These are phyloP conservation scores for Oropetium thomaeum DNA, from an alignment of 176 grass and related monocot genomes.

Conservation along the genomic window DNA sequence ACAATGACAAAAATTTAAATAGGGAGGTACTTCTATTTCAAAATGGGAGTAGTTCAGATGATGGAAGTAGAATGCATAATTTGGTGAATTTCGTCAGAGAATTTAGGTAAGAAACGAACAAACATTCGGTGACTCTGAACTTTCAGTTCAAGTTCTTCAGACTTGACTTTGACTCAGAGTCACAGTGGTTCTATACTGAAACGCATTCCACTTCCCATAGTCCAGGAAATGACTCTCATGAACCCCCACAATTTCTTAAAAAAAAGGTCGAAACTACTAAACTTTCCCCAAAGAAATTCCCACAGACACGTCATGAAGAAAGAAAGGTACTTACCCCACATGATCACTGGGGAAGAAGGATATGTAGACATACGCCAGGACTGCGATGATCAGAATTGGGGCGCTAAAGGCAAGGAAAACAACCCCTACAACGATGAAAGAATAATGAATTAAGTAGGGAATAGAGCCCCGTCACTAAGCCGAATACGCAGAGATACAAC, in stretches of 20 bases:
- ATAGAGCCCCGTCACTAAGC: background rate
- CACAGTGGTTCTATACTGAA: background rate
- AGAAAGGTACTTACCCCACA: conserved; percentile 49
- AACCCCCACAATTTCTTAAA: background rate
- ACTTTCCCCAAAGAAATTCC: background rate
- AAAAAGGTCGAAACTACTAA: background rate
- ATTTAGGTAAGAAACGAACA: background rate
- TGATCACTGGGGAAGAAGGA: conserved; percentile 50
- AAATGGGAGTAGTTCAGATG: background rate
- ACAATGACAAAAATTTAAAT: too few relatives aligned
- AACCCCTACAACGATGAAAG: conserved; percentile 44
- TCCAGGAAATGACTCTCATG: background rate
- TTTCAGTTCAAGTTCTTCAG: background rate
- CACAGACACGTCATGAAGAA: background rate
- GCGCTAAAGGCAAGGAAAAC: conserved; percentile 77
- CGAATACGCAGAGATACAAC: background rate
- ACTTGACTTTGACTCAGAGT: background rate
- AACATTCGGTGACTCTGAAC: background rate
- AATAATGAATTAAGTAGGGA: background rate
- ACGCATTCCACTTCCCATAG: background rate
- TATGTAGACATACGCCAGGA: conserved; percentile 73
- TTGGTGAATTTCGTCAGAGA: background rate
- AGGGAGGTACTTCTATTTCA: background rate
- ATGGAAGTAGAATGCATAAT: background rate
- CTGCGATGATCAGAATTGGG: conserved; percentile 64